Evolutionary conservation across 805 yeast species (phyloP).

Genomic region (Kodamaea kaohsiungensis): DNA sequence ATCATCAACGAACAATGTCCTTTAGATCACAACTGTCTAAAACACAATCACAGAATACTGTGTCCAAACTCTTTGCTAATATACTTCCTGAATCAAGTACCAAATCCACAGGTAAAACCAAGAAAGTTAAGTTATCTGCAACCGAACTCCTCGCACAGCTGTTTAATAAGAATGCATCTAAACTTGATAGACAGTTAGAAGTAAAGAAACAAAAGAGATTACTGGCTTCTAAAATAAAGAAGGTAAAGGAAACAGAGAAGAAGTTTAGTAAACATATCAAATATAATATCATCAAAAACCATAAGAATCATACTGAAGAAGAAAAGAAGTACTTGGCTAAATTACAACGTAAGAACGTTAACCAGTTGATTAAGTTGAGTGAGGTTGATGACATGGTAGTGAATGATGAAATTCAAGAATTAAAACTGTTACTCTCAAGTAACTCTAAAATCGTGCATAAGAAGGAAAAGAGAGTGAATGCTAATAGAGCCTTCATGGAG

Average conservation of each 20-base stretch:
- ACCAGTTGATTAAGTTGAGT: slow-evolving; percentile 26
- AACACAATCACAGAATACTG: slow-evolving; percentile 24
- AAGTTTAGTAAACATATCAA: slow-evolving; percentile 38
- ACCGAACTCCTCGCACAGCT: slow-evolving; percentile 15
- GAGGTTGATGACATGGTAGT: slow-evolving; percentile 34
- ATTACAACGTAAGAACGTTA: slow-evolving; percentile 38
- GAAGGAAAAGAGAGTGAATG: slow-evolving; percentile 25
- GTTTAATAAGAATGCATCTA: slow-evolving; percentile 8
- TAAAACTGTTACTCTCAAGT: slow-evolving; percentile 29
- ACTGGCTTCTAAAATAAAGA: slow-evolving; percentile 23
- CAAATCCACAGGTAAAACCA: slow-evolving; percentile 9
- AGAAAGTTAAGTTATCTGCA: slow-evolving; percentile 9
- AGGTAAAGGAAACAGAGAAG: slow-evolving; percentile 28
- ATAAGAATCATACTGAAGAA: slow-evolving; percentile 27
- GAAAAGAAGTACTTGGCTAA: slow-evolving; percentile 41
- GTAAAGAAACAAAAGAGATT: slow-evolving; percentile 8
- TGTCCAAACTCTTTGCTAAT: slow-evolving; percentile 25
- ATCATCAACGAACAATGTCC: slow-evolving; percentile 18
- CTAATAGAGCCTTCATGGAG: slow-evolving; percentile 28
- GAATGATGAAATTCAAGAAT: slow-evolving; percentile 30
- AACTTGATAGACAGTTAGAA: slow-evolving; percentile 10
- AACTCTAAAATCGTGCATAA: slow-evolving; percentile 14
- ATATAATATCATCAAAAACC: slow-evolving; percentile 39
- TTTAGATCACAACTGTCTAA: slow-evolving; percentile 21
- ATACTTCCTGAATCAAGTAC: slow-evolving; percentile 18